These are phyloP conservation scores for Fusarium nurragi DNA, from an alignment of 2,329 filamentous ascomycete genomes.

Conservation along the genomic window DNA sequence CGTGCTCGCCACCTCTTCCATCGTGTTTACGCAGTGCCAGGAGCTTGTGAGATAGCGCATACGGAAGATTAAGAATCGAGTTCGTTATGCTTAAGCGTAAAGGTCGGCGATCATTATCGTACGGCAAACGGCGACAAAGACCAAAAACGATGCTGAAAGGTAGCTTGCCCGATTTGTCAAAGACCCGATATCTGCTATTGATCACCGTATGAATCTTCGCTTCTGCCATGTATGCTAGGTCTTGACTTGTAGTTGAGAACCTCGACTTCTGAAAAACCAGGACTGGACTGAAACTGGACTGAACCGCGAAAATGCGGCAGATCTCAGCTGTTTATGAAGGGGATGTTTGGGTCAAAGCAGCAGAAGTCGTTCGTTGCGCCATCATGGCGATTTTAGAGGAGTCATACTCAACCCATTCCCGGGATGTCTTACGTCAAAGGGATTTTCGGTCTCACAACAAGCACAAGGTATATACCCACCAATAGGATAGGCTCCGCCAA, in stretches of 20 bases:
- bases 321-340: neutral
- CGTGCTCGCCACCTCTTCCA: neutral
- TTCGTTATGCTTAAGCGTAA: neutral
- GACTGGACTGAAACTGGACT: too few relatives aligned
- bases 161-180: neutral
- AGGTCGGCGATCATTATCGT: neutral
- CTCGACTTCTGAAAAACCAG: rapidly evolving
- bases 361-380: too few relatives aligned
- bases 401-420: too few relatives aligned
- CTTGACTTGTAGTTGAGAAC: rapidly evolving
- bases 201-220: neutral
- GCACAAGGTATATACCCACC: too few relatives aligned
- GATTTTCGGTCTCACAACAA: too few relatives aligned
- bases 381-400: too few relatives aligned
- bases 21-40: neutral
- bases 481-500: too few relatives aligned
- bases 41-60: neutral
- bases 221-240: neutral
- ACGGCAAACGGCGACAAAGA: neutral
- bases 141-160: neutral
- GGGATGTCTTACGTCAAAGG: too few relatives aligned
- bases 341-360: neutral
- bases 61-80: neutral
- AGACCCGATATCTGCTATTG: neutral
- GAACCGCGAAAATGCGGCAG: neutral